Evolutionary conservation across 208 protist genomes (phyloP).

Genomic region (Trypanosoma avium): DNA sequence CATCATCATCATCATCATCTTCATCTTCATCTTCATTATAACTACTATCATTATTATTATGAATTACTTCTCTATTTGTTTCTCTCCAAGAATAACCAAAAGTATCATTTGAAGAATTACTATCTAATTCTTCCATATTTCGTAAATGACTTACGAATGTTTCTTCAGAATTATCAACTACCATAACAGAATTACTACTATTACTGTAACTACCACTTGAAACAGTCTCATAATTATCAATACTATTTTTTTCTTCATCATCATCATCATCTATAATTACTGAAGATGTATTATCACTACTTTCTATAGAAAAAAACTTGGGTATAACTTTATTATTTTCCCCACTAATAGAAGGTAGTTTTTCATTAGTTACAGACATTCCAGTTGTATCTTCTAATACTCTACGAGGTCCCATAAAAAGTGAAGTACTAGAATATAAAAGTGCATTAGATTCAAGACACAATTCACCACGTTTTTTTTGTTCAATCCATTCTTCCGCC

Average conservation of each 20-base stretch:
- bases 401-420: constrained; percentile 78
- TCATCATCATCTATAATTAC: constrained; percentile 17
- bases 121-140: constrained; percentile 15
- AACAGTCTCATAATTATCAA: constrained; percentile 5
- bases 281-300: background rate
- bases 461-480: constrained; percentile 41
- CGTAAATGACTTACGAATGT: constrained; percentile 7
- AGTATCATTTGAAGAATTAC: background rate
- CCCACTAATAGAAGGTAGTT: background rate
- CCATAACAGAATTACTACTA: constrained; percentile 17
- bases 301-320: background rate
- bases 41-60: too few species aligned
- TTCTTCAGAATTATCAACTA: constrained; percentile 11
- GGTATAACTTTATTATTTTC: background rate
- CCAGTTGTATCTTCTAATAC: constrained; percentile 24
- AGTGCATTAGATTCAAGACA: constrained; percentile 56
- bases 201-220: background rate
- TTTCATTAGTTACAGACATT: background rate
- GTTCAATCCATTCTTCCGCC: constrained; percentile 40
- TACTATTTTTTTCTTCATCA: constrained; percentile 6
- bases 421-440: constrained; percentile 56
- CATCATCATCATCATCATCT: constrained; percentile 3
- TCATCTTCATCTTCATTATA: constrained; percentile 6
- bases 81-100: background rate
- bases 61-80: too few species aligned